Conservation (phyloP, 768 basidiomycete genomes). For the Agaricus blazei region DNA sequence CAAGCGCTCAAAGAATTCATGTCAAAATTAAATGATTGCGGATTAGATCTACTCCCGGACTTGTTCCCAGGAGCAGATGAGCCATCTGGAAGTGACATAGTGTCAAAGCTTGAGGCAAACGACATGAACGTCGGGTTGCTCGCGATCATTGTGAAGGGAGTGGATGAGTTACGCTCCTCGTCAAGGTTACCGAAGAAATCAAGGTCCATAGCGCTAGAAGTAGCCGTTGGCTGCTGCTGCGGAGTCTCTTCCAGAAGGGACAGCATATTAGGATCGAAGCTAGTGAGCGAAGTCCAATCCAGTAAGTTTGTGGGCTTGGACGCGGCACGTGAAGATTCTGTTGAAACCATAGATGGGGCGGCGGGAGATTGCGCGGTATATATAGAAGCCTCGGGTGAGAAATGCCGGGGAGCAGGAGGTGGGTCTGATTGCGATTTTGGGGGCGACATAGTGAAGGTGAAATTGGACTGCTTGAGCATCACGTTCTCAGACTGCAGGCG, state of each 20-base stretch:
- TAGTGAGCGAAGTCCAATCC: constrained; percentile 64
- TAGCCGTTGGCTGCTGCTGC: constrained; percentile 39
- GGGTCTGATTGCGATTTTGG: constrained; percentile 10
- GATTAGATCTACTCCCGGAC: background rate
- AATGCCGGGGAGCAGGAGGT: constrained; percentile 10
- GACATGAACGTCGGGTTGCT: constrained; percentile 84
- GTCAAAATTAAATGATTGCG: constrained; percentile 37
- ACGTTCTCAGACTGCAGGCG: constrained; percentile 87
- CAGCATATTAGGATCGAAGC: constrained; percentile 67
- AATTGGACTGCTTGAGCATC: constrained; percentile 71
- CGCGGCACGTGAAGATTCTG: constrained; percentile 26
- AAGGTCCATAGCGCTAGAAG: constrained; percentile 54
- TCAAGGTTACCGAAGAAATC: constrained; percentile 50
- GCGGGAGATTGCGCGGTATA: constrained; percentile 22
- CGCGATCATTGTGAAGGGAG: constrained; percentile 74
- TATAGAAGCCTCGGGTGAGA: constrained; percentile 14
- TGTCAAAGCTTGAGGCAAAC: constrained; percentile 58
- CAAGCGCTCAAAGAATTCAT: constrained; percentile 42
- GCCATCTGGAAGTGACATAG: constrained; percentile 20
- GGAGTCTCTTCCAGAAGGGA: constrained; percentile 57
- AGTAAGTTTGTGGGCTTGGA: constrained; percentile 38
- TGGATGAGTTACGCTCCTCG: constrained; percentile 24
- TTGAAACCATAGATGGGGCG: constrained; percentile 19
- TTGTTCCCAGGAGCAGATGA: background rate
- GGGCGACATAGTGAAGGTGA: constrained; percentile 75